Conservation (phyloP, 495 filamentous ascomycete species). For the Penicillium desertorum region DNA sequence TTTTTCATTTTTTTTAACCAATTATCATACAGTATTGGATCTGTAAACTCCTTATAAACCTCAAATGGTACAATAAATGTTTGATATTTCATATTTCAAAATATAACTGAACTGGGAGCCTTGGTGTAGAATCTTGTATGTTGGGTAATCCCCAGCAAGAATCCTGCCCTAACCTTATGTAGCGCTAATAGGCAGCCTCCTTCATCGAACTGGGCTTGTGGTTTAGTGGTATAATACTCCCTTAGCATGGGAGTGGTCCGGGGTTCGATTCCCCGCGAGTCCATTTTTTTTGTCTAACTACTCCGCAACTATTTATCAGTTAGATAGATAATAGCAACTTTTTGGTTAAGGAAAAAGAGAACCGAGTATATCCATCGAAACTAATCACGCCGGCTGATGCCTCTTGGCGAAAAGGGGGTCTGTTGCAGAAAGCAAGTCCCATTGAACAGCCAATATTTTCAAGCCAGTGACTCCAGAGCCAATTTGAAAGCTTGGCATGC, state of each 20-base stretch:
- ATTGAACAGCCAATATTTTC: background rate
- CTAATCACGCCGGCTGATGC: background rate
- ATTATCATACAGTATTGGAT: background rate
- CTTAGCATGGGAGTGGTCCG: slow-evolving; percentile 55
- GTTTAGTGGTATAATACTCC: slow-evolving; percentile 49
- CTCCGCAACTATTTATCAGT: too few species aligned
- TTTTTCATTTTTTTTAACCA: background rate
- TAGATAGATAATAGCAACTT: too few species aligned
- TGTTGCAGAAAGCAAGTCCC: background rate
- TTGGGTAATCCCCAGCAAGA: too few species aligned
- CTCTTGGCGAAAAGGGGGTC: background rate
- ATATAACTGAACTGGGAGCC: too few species aligned
- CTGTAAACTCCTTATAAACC: background rate
- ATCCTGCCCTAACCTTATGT: background rate
- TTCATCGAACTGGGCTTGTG: slow-evolving; percentile 36
- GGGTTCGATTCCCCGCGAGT: slow-evolving; percentile 59
- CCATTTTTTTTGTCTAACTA: slow-evolving; percentile 47
- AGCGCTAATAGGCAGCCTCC: background rate
- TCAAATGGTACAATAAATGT: background rate
- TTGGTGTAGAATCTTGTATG: too few species aligned
- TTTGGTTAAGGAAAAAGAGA: too few species aligned
- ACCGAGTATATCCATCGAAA: too few species aligned
- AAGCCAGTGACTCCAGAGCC: background rate
- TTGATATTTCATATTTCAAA: too few species aligned
- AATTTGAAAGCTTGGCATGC: slow-evolving; percentile 1